Base-by-base conservation (phyloP, 257 asterid genomes). In the Catharanthus roseus region DNA sequence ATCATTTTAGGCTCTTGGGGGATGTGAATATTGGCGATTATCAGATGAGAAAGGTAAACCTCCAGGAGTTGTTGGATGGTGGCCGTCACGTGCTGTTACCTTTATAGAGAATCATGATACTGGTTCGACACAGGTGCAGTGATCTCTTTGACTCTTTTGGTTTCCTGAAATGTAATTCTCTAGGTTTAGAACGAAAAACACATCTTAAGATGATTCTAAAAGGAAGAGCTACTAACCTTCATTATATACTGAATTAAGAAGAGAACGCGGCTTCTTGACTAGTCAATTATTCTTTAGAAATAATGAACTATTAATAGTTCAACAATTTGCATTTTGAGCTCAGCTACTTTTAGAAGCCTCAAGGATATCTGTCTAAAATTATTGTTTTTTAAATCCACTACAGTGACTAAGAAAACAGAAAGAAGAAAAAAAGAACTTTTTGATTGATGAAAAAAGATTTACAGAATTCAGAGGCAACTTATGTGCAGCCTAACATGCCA, bases 31-130 rank as follows among this genome's bases (percentile, higher is more conserved):
- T 76, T 95, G 96, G 99, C 87, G 99, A 72, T 75, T 95, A 74
- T 89, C 97, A 54, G 99, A 95, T 70, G 75, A 73, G 80, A 86
- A 91, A 69, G 96, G 97, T 71, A 95, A 88, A 78, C 97, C 99
- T 74, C 96, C 99, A 0, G 97, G 99, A 9, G 99, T 95, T 50
- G 56, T 95, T 81, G 97, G 99, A 67, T 95, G 97, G 97, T 95
- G 99, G 99, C 97, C 99, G 6, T 95, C 99, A 50, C 88, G 99
- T 55, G 99, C 99, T 57, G 90, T 95, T 80, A 95, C 99, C 65
- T 95, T 95, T 72, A 95, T 95, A 68, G 99, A 95, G 87, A 95
- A 95, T 86, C 99, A 95, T 70, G 99, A 95, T 82, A 95, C 99
- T 60, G 99, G 99, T 58, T 95, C 99, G 38, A 95, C 99, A 71